These are phyloP conservation scores for Artemisia annua DNA, from an alignment of 129 eudicot species.

Conservation along the genomic window DNA sequence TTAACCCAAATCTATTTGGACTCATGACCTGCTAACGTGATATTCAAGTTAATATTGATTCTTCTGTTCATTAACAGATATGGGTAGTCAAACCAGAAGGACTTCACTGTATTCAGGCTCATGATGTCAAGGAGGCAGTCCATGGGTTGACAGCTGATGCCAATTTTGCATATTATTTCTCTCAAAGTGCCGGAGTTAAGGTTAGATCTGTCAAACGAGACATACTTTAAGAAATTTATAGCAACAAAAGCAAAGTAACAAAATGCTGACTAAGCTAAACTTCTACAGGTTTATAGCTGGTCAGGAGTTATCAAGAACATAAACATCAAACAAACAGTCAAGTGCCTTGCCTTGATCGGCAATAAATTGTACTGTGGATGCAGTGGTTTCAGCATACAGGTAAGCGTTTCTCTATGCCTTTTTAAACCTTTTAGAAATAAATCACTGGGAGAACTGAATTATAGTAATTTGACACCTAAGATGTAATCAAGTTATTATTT, in stretches of 20 bases:
- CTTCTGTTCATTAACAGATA: slow-evolving; percentile 35
- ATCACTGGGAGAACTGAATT: neutral
- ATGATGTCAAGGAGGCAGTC: slow-evolving; percentile 73
- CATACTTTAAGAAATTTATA: neutral
- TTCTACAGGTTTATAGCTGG: slow-evolving; percentile 63
- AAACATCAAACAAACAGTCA: slow-evolving; percentile 68
- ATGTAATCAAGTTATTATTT: no score
- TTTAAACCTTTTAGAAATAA: neutral
- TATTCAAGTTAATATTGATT: neutral
- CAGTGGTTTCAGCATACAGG: slow-evolving; percentile 66
- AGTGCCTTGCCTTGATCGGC: slow-evolving; percentile 52
- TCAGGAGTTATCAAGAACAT: slow-evolving; percentile 64
- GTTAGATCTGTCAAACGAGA: slow-evolving; percentile 24
- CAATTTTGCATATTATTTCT: slow-evolving; percentile 53
- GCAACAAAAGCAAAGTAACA: neutral
- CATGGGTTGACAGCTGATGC: slow-evolving; percentile 55
- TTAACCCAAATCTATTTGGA: neutral
- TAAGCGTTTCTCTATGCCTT: slow-evolving; percentile 13
- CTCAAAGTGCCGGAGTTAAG: slow-evolving; percentile 79
- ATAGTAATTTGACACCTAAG: no score
- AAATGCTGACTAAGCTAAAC: slow-evolving; percentile 10
- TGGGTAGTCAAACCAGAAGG: slow-evolving; percentile 78
- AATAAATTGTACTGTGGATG: slow-evolving; percentile 78
- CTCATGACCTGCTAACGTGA: neutral
- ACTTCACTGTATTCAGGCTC: slow-evolving; percentile 71